Percentiles rank a stretch among this genome's conserved stretches.
phyloP scores from a whole-genome alignment of 1,139 yeast genomes.

The Debaryomyces subglobosus region DNA sequence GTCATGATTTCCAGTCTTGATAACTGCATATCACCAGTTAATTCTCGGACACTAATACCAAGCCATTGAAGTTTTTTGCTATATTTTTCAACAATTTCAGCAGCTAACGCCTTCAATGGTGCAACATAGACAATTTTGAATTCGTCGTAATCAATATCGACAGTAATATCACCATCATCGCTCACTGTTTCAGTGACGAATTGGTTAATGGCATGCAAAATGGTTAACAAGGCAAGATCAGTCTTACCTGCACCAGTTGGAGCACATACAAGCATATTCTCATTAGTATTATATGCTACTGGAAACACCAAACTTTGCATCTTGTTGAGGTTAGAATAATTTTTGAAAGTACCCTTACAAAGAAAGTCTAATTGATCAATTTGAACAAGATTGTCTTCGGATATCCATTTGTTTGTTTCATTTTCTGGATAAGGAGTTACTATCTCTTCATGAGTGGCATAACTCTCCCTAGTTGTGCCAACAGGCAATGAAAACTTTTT shows the following conservation, averaged over 20 bases:
- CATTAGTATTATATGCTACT: slow-evolving; percentile 89
- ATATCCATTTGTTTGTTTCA: slow-evolving; percentile 46
- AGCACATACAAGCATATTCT: slow-evolving; percentile 96
- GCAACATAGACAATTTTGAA: slow-evolving; percentile 95
- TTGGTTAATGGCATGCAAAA: slow-evolving; percentile 80
- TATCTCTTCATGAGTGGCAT: slow-evolving; percentile 77
- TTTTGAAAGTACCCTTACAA: slow-evolving; percentile 83
- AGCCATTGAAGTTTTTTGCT: slow-evolving; percentile 78
- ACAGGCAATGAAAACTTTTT: slow-evolving; percentile 76
- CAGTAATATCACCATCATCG: slow-evolving; percentile 51
- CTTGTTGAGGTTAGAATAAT: slow-evolving; percentile 76
- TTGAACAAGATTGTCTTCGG: slow-evolving; percentile 58
- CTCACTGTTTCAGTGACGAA: slow-evolving; percentile 50
- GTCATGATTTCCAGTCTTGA: slow-evolving; percentile 79
- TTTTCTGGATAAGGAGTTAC: slow-evolving; percentile 74
- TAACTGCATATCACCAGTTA: slow-evolving; percentile 97
- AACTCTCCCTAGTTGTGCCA: slow-evolving; percentile 74
- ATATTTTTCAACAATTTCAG: slow-evolving; percentile 94
- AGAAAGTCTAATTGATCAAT: slow-evolving; percentile 69
- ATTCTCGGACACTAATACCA: slow-evolving; percentile 82
- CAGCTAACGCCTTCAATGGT: slow-evolving; percentile 94
- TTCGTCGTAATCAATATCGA: slow-evolving; percentile 74
- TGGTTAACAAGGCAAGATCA: slow-evolving; percentile 87
- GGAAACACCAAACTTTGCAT: slow-evolving; percentile 93
- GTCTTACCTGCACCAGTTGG: slow-evolving; percentile 99